Conservation (phyloP, 176 grass and related monocot species). For the Oryza rufipogon region DNA sequence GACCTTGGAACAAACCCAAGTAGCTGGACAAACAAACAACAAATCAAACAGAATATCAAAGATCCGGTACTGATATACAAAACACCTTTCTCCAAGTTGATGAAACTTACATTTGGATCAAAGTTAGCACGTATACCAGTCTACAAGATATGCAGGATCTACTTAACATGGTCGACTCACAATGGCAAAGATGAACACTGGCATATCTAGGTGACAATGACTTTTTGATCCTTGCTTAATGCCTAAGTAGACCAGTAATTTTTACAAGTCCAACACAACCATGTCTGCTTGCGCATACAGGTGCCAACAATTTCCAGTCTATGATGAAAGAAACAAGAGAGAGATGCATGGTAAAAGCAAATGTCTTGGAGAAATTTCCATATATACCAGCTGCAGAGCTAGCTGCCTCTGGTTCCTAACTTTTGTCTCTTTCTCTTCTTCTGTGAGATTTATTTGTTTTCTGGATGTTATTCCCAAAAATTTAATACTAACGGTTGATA, state of each 20-base stretch:
- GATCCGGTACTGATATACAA: neutral
- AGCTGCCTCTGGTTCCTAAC: neutral
- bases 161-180: neutral
- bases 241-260: neutral
- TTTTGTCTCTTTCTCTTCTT: neutral
- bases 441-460: neutral
- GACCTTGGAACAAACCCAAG: conserved; percentile 4
- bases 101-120: neutral
- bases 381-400: neutral
- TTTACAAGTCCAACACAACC: conserved; percentile 15
- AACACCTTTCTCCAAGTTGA: neutral
- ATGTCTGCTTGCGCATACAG: neutral
- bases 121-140: neutral
- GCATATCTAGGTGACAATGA: conserved; percentile 18
- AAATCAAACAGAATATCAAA: neutral
- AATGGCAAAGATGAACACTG: neutral
- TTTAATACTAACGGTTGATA: no score
- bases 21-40: neutral
- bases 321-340: neutral
- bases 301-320: neutral
- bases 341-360: neutral
- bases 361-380: neutral
- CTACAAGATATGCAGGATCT: neutral
- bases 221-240: neutral
- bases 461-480: neutral